A percentile compares a stretch with the other conserved stretches of the same genome.
Conservation (phyloP, 371 early-diverging fungal genomes). For the Mucor velutinosus region DNA sequence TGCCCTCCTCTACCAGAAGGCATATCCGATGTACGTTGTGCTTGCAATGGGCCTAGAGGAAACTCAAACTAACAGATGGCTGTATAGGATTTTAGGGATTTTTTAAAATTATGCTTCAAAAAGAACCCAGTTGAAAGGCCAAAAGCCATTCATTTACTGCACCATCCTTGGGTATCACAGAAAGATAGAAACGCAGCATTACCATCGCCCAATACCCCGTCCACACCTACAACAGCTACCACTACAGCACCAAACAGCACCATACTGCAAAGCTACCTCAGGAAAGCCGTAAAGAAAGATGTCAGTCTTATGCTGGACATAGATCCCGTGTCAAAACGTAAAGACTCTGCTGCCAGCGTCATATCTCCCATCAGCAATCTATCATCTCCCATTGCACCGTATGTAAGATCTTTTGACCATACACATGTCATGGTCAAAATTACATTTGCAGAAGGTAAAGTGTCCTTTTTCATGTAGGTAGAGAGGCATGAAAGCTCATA, state of each 20-base stretch:
- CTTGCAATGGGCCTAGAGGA: neutral
- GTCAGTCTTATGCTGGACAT: neutral
- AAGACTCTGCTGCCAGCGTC: neutral
- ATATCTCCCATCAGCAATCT: neutral
- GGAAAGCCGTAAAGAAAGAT: slow-evolving; percentile 1
- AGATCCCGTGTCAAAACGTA: neutral
- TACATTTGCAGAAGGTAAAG: neutral
- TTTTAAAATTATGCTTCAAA: slow-evolving; percentile 79
- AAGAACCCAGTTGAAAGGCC: slow-evolving; percentile 76
- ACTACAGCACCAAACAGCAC: neutral
- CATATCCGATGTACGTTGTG: slow-evolving; percentile 62
- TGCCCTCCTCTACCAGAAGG: slow-evolving; percentile 80
- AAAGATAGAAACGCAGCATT: slow-evolving; percentile 18
- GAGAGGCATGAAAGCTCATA: no score
- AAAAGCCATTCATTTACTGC: slow-evolving; percentile 52
- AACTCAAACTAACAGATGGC: no score
- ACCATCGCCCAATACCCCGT: neutral
- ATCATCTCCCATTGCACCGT: neutral
- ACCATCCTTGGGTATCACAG: slow-evolving; percentile 75
- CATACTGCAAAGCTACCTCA: slow-evolving; percentile 1
- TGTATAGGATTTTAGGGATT: slow-evolving; percentile 68
- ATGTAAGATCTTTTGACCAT: neutral
- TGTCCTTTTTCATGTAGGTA: no score
- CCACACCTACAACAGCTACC: neutral
- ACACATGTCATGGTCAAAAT: neutral